Percentiles rank a stretch among this genome's conserved stretches.
Conservation (phyloP, 306 rosid genomes). For the Sechiopsis laciniata region DNA sequence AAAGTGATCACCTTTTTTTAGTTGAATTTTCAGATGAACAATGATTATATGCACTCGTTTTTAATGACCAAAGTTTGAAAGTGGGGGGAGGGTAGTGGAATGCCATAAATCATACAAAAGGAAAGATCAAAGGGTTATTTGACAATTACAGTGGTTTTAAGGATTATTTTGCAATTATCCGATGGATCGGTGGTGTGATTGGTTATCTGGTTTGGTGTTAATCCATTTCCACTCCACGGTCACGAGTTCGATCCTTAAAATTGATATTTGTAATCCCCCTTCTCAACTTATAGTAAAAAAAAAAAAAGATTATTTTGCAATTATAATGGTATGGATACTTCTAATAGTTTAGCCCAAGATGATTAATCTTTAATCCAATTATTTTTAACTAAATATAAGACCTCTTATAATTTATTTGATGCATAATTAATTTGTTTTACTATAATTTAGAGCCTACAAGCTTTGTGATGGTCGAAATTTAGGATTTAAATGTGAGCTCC, state of each 20-base stretch:
- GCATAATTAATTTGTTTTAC: not conserved
- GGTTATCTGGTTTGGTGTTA: too few relatives aligned
- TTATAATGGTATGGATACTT: not conserved
- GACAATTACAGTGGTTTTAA: not conserved
- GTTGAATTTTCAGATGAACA: not conserved
- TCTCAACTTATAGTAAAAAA: too few relatives aligned
- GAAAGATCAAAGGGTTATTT: not conserved
- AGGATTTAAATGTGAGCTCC: too few relatives aligned
- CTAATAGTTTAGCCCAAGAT: not conserved
- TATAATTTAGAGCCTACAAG: too few relatives aligned
- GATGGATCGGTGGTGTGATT: too few relatives aligned
- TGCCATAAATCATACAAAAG: slow-evolving; percentile 1
- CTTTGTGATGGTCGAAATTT: too few relatives aligned
- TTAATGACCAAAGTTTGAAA: not conserved
- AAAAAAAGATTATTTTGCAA: not conserved
- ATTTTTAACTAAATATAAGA: too few relatives aligned
- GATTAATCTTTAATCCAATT: too few relatives aligned
- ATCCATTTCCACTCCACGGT: too few relatives aligned
- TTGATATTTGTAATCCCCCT: too few relatives aligned
- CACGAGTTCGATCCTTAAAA: too few relatives aligned
- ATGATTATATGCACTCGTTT: slow-evolving; percentile 8
- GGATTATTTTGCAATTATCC: not conserved
- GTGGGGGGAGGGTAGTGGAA: slow-evolving; percentile 8
- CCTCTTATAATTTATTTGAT: not conserved
- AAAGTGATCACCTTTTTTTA: not conserved